Evolutionary conservation across 352 stramenopile genomes (phyloP), one percentile per base, ranked within the genome.

Genomic region (Phytophthora nicotianae): DNA sequence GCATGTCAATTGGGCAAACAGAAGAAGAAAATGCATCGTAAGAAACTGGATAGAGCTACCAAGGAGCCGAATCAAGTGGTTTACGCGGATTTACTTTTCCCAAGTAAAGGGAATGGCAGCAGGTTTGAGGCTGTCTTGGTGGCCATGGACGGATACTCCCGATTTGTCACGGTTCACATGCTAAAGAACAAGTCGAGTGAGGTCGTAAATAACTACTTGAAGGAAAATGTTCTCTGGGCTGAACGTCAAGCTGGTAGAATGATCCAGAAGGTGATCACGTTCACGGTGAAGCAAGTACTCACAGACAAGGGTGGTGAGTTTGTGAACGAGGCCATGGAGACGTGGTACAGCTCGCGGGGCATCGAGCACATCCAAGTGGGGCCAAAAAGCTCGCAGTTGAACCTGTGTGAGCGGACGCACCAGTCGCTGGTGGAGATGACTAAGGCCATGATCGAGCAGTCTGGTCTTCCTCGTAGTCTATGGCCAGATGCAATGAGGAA

Each of bases 31-130:
- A 29, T 11, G 19, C 33, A 29, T 19, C 55, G 11, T 7, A 57
- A 63, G 46, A 48, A 51, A 17, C 17, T 63, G 4, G 46, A 65
- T 53, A 19, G 58, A 33, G 20, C n/a, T n/a, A 53, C 21, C 6
- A 52, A 46, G 2, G 14, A 29, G 27, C 38, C 48, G 21, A 65
- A 65, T 21, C 48, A 59, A 59, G 48, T 65, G 11, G 41, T 59
- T 19, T 65, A 49, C 7, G 49, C 40, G 6, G 58, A 65, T 16
- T 14, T 65, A 3, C 32, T 55, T 24, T 32, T 65, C 8, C 49
- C 48, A 1, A 14, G 41, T 16, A 56, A 54, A 26, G 1, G 5
- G 8, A 63, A 54, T 17, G 17, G 38, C 0, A 59, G 7, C 21
- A 19, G n/a, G 20, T 65, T 40, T 8, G 32, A 65, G 9, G 48